Evolutionary conservation across 2,329 filamentous ascomycete genomes (phyloP).

Genomic region (Cercospora zeina): DNA sequence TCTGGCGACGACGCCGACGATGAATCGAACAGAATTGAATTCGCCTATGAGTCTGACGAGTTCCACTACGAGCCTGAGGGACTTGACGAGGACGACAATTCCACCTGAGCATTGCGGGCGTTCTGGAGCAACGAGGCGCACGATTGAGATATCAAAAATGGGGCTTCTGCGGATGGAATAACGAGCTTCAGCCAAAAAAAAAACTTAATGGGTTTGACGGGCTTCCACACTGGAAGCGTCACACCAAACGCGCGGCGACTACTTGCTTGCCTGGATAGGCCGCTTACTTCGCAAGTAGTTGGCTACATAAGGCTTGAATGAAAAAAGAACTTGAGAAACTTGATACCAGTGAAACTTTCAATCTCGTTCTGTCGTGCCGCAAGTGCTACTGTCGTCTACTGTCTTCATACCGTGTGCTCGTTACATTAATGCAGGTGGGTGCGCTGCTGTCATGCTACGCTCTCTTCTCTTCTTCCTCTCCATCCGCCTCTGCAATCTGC

Average conservation of each 20-base stretch:
- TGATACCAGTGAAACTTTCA: background rate
- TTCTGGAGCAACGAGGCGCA: slow-evolving; percentile 3
- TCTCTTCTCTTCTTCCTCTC: background rate
- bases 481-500: background rate
- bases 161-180: background rate
- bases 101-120: background rate
- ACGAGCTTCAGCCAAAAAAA: background rate
- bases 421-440: too few relatives aligned
- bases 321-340: background rate
- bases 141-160: background rate
- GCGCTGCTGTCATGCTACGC: background rate
- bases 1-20: background rate
- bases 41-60: too few relatives aligned
- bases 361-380: background rate
- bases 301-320: background rate
- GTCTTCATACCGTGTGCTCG: too few relatives aligned
- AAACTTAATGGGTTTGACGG: background rate
- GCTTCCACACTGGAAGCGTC: background rate
- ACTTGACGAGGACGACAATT: background rate
- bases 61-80: background rate
- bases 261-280: background rate
- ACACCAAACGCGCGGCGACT: background rate
- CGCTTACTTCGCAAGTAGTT: background rate
- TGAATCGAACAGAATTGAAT: too few relatives aligned
- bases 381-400: background rate